Base-by-base conservation (phyloP, 2,329 filamentous ascomycete species). In the Massarina eburnea region DNA sequence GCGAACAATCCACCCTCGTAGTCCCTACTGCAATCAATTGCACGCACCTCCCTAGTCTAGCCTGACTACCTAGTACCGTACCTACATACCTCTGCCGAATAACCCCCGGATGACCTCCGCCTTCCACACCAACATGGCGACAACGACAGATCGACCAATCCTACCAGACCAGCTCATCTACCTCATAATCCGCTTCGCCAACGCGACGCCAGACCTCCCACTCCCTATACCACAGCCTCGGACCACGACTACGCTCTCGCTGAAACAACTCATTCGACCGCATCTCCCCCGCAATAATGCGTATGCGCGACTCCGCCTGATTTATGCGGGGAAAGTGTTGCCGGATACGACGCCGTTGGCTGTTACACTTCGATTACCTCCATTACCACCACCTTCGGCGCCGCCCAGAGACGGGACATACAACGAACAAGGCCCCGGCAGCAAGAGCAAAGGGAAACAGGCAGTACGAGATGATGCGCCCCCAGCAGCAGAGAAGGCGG, bases 171-270 rank as follows among this genome's bases (percentile, higher is more conserved):
- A 71, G 48, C 53, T 70, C 26, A 78, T 96, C 45, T 84, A 87
- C 61, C 79, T 97, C 36, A 92, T 89, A 29, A 85, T 97, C 68
- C 91, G 92, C 70, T 97, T 99, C 80, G 90, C 90, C 42, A 85
- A 86, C 49, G 85, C 89, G 1, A 80, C 92, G 46, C 86, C 90
- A 14, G 94, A 97, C 68, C 81, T 96, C 30, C 80, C 86, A 32
- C 81, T 97, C 49, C 84, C 89, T 61, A 83, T 97, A 62, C 70
- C 82, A 39, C 74, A 78, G 5, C 89, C 91, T 0, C 71, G 77
- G 38, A 76, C 78, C 24, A 91, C 86, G 9, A 89, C 89, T 33
- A 82, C 89, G 43, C 80, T 90, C 44, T 82, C 86, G 2, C 80
- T 97, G 46, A 96, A 95, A 71, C 85, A 88, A 59, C 79, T 87